Conservation (phyloP, 306 rosid genomes). For the Medicago ruthenica region DNA sequence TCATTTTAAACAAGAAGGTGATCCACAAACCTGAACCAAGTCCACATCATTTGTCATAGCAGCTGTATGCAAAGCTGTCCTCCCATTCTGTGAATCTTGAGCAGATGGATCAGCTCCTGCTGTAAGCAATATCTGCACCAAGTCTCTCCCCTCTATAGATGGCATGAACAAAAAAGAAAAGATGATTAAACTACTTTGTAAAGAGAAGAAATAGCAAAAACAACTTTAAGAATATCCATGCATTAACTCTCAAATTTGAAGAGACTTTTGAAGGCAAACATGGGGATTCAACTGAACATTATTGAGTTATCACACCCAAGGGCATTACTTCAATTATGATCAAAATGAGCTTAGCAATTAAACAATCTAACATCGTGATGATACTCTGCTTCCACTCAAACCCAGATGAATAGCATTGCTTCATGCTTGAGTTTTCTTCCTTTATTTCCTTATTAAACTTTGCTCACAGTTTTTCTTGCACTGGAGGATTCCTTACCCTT, state of each 20-base stretch:
- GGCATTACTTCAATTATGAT: constrained; percentile 14
- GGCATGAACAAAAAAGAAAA: constrained; percentile 42
- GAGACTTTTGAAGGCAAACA: neutral
- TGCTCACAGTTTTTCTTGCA: constrained; percentile 19
- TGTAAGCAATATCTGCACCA: constrained; percentile 86
- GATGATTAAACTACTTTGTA: constrained; percentile 12
- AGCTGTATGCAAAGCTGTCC: constrained; percentile 96
- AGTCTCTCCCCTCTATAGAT: constrained; percentile 84
- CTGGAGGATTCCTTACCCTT: constrained; percentile 26
- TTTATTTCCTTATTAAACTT: neutral
- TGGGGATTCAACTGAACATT: constrained; percentile 9
- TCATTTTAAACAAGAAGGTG: constrained; percentile 34
- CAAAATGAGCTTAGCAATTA: constrained; percentile 18
- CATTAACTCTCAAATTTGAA: constrained; percentile 28
- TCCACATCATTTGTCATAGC: constrained; percentile 89
- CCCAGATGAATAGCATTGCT: constrained; percentile 7
- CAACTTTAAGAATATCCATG: neutral
- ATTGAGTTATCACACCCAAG: constrained; percentile 15
- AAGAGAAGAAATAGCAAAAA: constrained; percentile 20
- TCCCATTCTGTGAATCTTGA: constrained; percentile 88
- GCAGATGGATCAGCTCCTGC: constrained; percentile 94
- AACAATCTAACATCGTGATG: constrained; percentile 6
- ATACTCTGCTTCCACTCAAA: neutral
- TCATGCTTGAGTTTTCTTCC: neutral
- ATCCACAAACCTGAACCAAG: constrained; percentile 74